Base-by-base conservation (phyloP, 176 grass and related monocot genomes). In the Metroxylon sagu region DNA sequence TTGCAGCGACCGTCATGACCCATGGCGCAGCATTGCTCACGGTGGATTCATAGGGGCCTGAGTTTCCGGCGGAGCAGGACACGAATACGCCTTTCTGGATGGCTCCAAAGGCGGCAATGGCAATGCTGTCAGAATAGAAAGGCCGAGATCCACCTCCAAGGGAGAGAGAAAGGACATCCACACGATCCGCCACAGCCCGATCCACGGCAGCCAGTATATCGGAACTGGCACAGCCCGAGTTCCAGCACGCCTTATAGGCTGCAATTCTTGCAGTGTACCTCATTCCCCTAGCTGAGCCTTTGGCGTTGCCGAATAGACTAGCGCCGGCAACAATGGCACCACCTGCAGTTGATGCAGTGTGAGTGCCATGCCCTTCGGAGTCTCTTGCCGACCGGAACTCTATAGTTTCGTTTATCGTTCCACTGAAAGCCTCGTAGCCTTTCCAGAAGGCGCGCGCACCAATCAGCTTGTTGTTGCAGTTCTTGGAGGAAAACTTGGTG, bases 1-100 rank as follows among this genome's bases (percentile, higher is more conserved):
- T 62, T 10, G 70, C 70, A 25, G 48, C 70, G 18, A 72, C 70
- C 3, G 70, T 72, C 18, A 62, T 52, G 58, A 62, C 39, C 70
- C 70, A 72, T n/a, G 70, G 70, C 3, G 58, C 70, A 26, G 18
- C 14, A 4, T 72, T 72, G 49, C 6, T 15, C 18, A 62, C 26
- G 2, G 50, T 53, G 15, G 25, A 16, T 2, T 16, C 5, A 1
- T 25, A 19, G 14, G 70, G 70, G 2, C 70, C 70, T 0, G 28
- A 68, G 28, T 68, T 68, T 14, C 65, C 65, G 29, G 65, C 65
- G 0, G 65, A 68, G 65, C 65, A 68, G 2, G 65, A 56, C 27
- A 68, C 52, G 18, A 68, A 31, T 18, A 72, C 57, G 5, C 70
- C 70, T 35, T 26, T 61, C 18, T 31, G 14, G 4, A 62, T 29